Base-by-base conservation (phyloP, 2,329 filamentous ascomycete genomes). In the Podosphaera leucotricha region DNA sequence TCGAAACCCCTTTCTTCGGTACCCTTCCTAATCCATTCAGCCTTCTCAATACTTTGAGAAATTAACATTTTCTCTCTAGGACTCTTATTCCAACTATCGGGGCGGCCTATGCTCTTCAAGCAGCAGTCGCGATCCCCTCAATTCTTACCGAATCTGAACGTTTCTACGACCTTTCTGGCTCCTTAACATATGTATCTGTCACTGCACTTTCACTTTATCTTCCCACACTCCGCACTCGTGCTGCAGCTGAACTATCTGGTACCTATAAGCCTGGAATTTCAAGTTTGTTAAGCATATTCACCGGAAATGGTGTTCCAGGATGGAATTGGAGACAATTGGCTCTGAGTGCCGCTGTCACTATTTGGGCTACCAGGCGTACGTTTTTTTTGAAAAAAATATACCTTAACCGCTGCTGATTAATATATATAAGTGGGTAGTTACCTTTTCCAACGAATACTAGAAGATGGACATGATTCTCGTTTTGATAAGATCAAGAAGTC, bases 81-180 rank as follows among this genome's bases (percentile, higher is more conserved):
- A 77, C 72, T 0, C 60, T 77, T 8, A 62, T 78, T 2, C 77
- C 76, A 1, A 68, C 67, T 30, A 66, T 78, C 11, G 67, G 68
- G 5, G 67, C 76, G 8, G 75, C 75, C 1, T 75, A 75, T 51
- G 70, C 69, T 1, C 63, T 80, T 40, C 77, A 80, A 60, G 64
- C 68, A 7, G 71, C 66, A 36, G 70, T 72, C 6, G 76, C 72
- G 3, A 55, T 76, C 1, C 77, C 77, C 4, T 77, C 73, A 5
- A 71, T 78, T 47, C 49, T 66, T 21, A 61, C 64, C 26, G 66
- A 73, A 52, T 70, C 71, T 6, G 77, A 81, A 54, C 68, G 71
- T 33, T 78, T 77, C 63, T 81, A 77, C 56, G 77, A 81, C 55
- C 58, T 77, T 41, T 76, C 72, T 1, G 77, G 77, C 41, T 75